Base-by-base conservation (phyloP, 352 stramenopile genomes). In the Vaucheria bursata region DNA sequence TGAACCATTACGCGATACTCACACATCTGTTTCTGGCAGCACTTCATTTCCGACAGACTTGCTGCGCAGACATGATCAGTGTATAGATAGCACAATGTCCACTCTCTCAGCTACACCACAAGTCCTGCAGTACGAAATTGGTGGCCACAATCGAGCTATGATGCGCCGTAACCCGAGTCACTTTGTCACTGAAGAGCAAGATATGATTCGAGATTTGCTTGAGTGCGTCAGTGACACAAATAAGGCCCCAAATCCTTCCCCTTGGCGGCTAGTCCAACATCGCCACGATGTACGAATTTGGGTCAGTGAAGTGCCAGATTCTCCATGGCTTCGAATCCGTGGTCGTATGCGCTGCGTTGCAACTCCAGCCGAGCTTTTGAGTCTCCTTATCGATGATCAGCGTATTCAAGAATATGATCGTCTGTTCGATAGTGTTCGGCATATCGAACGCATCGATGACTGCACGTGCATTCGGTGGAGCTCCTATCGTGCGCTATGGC, bases 391-490 rank as follows among this genome's bases (percentile, higher is more conserved):
- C 34, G 77, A 82, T 38, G 77, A 82, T 65, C 59, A 79, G 71
- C 77, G 78, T 18, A 83, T 83, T 35, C 32, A 50, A n/a, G 78
- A 83, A 45, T 83, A 83, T 37, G 78, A 83, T 49, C 37, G 37
- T 12, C 75, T 83, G 35, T 83, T 83, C 18, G 78, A 83, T 37
- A 18, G 38, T 1, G 69, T 81, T 36, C 39, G 75, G 49, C 31
- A 80, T 40, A 65, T 83, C 25, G 77, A 83, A 65, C 50, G 67
- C 7, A 35, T 78, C 12, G 77, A 79, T 66, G 77, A 83, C 18
- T 38, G 49, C 45, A 78, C 71, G 18, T 29, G 29, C 6, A 45
- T 72, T 35, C 36, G 40, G 65, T 35, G 65, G 29, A 39, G 1
- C 31, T 29, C 31, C n/a, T 83, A 83, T 66, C 79, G 79, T 36